Conservation (phyloP, 306 rosid genomes). For the Arachis hypogaea region DNA sequence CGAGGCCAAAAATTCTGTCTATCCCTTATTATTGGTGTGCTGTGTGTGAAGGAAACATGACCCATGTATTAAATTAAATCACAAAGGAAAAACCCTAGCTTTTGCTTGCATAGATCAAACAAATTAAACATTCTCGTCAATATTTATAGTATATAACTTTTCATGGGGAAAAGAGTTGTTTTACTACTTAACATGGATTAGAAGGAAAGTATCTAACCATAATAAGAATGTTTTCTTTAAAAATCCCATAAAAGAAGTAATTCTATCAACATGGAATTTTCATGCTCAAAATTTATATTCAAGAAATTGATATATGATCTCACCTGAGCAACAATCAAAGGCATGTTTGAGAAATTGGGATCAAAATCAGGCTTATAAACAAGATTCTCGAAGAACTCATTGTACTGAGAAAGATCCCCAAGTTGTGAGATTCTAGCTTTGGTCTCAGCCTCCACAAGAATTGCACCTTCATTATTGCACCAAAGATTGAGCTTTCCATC, state of each 20-base stretch:
- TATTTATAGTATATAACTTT: conserved; percentile 14
- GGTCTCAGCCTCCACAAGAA: conserved; percentile 57
- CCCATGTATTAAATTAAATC: conserved; percentile 24
- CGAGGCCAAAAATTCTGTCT: neutral
- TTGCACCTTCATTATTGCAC: conserved; percentile 75
- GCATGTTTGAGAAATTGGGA: conserved; percentile 65
- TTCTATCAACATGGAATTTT: no score
- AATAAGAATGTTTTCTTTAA: neutral
- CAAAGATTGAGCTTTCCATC: conserved; percentile 65
- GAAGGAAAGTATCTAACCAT: neutral
- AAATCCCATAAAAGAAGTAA: no score
- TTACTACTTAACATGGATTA: neutral
- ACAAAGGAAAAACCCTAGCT: conserved; percentile 37
- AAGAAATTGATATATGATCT: neutral
- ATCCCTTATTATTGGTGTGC: conserved; percentile 2
- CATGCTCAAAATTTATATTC: no score
- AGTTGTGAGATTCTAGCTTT: conserved; percentile 50
- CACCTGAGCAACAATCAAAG: conserved; percentile 82
- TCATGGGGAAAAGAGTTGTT: conserved; percentile 1
- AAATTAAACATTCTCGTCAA: neutral
- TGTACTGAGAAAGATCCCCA: conserved; percentile 69
- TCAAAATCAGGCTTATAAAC: conserved; percentile 62
- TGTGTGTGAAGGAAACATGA: conserved; percentile 32
- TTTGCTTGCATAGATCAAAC: neutral
- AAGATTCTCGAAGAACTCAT: conserved; percentile 60